Percentiles rank a stretch among this genome's conserved stretches.
phyloP scores from a whole-genome alignment of 495 filamentous ascomycete genomes.

The Mycothermus thermophilus region DNA sequence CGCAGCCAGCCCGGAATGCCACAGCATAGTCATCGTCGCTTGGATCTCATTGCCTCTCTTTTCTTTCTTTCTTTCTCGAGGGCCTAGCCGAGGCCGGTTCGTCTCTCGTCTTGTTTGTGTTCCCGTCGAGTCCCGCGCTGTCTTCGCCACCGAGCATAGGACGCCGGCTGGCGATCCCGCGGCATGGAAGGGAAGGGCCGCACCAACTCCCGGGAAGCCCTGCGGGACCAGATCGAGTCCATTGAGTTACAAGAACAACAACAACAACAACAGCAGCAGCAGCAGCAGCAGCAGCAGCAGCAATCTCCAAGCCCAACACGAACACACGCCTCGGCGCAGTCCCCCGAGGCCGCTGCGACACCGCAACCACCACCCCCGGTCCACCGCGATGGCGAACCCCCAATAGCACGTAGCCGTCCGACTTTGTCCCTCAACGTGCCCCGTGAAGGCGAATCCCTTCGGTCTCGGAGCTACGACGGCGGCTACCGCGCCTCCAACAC shows the following conservation, averaged over 20 bases:
- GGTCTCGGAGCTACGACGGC: background rate
- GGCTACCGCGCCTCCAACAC: no score
- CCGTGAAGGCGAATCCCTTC: background rate
- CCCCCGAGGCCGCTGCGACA: background rate
- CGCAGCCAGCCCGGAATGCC: no score
- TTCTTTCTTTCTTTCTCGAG: no score
- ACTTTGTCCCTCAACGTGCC: background rate
- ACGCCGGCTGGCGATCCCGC: background rate
- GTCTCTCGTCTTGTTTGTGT: background rate
- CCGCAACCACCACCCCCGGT: background rate
- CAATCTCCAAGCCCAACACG: background rate
- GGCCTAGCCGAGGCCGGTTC: no score
- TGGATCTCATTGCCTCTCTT: no score
- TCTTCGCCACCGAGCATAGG: no score
- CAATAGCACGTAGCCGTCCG: background rate
- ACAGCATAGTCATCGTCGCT: no score
- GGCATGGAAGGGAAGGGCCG: slow-evolving; percentile 8
- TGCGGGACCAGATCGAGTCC: slow-evolving; percentile 13
- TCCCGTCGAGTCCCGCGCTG: no score
- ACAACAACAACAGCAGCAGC: slow-evolving; percentile 5
- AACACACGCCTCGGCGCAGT: background rate
- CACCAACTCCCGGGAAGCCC: slow-evolving; percentile 5
- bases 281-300: background rate
- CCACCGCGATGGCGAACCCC: background rate
- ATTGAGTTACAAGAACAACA: no score